phyloP scores from a whole-genome alignment of 2,329 filamentous ascomycete species.

The Colletotrichum incanum region DNA sequence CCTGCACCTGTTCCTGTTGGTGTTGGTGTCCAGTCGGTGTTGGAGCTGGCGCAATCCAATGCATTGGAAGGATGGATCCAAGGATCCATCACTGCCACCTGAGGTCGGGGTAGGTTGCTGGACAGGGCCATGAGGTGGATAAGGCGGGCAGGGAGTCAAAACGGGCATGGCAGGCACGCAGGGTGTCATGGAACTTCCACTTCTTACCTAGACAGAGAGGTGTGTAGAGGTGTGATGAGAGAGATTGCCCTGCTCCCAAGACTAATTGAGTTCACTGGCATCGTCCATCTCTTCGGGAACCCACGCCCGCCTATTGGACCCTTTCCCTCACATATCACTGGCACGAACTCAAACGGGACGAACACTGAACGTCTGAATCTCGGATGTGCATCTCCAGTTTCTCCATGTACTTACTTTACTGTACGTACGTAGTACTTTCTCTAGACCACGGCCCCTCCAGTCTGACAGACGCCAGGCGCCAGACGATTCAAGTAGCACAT shows the following conservation, averaged over 20 bases:
- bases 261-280: slow-evolving; percentile 8
- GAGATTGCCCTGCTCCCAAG: background rate
- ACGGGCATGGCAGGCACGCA: background rate
- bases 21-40: slow-evolving; percentile 19
- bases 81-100: slow-evolving; percentile 35
- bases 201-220: background rate
- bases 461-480: background rate
- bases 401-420: background rate
- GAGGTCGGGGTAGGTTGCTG: slow-evolving; percentile 32
- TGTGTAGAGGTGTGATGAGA: background rate
- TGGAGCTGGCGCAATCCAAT: slow-evolving; percentile 19
- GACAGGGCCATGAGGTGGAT: slow-evolving; percentile 21
- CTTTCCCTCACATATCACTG: background rate
- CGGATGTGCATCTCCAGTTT: background rate
- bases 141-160: slow-evolving; percentile 5
- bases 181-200: slow-evolving; percentile 1
- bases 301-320: slow-evolving; percentile 1
- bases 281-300: slow-evolving; percentile 4
- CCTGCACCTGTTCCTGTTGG: slow-evolving; percentile 20
- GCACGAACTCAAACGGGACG: background rate
- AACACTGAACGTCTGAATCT: background rate
- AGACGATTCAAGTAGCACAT: slow-evolving; percentile 4
- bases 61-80: slow-evolving; percentile 16
- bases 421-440: background rate
- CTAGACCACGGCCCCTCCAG: background rate